A percentile compares a stretch with the other conserved stretches of the same genome.
Evolutionary conservation across 2,329 filamentous ascomycete genomes (phyloP).

Genomic region (Rutstroemia sydowiana): DNA sequence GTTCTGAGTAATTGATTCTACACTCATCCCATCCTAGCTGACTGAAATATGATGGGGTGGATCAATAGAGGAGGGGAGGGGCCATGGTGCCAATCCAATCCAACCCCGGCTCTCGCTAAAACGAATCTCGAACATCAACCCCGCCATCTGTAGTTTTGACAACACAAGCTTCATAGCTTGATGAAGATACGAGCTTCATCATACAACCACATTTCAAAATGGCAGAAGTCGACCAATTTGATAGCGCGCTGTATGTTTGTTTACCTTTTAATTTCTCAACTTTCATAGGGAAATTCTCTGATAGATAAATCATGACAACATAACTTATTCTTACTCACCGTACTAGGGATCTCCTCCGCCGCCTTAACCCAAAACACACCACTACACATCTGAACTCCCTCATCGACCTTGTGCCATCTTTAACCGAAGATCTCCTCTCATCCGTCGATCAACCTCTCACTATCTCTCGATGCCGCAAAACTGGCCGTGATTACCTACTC

Average conservation of each 20-base stretch:
- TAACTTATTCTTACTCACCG: not conserved
- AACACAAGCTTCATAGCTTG: slow-evolving; percentile 8
- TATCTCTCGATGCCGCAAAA: slow-evolving; percentile 76
- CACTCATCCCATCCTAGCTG: too few relatives aligned
- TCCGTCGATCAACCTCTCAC: slow-evolving; percentile 94
- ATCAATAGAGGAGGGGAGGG: not conserved
- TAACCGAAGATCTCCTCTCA: slow-evolving; percentile 95
- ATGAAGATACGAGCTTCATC: too few relatives aligned
- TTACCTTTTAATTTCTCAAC: not conserved
- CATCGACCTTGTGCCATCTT: slow-evolving; percentile 78
- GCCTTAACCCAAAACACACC: slow-evolving; percentile 91
- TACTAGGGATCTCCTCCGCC: slow-evolving; percentile 91
- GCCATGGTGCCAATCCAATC: too few relatives aligned
- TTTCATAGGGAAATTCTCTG: not conserved
- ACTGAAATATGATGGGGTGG: too few relatives aligned
- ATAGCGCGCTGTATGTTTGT: slow-evolving; percentile 30
- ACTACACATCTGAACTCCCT: slow-evolving; percentile 81
- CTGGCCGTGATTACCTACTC: slow-evolving; percentile 89
- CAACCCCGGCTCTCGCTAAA: slow-evolving; percentile 10
- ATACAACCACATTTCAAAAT: slow-evolving; percentile 21
- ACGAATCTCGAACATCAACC: slow-evolving; percentile 6
- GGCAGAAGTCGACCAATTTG: slow-evolving; percentile 30
- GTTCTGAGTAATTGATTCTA: too few relatives aligned
- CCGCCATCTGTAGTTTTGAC: slow-evolving; percentile 7
- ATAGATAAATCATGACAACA: too few relatives aligned